phyloP scores from a whole-genome alignment of 164 flowering plant genomes.

The Aristolochia fimbriata region DNA sequence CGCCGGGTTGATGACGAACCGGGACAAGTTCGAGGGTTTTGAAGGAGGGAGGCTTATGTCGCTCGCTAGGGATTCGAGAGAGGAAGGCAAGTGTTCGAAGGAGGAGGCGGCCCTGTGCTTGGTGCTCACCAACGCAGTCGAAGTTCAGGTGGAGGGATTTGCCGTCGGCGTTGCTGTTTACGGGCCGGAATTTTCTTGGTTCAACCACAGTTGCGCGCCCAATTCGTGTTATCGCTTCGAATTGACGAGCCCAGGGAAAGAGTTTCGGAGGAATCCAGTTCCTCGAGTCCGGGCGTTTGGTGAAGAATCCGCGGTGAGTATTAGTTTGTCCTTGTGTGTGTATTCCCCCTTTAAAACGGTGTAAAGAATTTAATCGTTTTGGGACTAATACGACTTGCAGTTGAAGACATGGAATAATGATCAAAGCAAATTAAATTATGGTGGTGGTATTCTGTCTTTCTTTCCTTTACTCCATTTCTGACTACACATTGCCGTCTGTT shows the following conservation, averaged over 20 bases:
- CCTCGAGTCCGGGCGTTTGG: not conserved
- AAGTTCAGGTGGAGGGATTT: conserved; percentile 36
- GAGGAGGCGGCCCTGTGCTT: conserved; percentile 39
- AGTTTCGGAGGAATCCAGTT: not conserved
- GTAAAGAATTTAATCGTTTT: not conserved
- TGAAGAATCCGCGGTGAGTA: not conserved
- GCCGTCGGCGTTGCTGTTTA: conserved; percentile 48
- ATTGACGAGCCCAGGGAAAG: not conserved
- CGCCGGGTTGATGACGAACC: conserved; percentile 43
- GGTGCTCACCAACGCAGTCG: conserved; percentile 66
- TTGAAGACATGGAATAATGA: conserved; percentile 8
- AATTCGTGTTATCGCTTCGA: conserved; percentile 50
- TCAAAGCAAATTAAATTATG: conserved; percentile 8
- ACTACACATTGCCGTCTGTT: too few species aligned
- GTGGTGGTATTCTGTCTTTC: conserved; percentile 5
- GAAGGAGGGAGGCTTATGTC: conserved; percentile 29
- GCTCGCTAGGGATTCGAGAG: conserved; percentile 20
- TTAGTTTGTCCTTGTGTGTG: not conserved
- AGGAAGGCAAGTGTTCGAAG: conserved; percentile 11
- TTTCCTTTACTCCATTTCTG: not conserved
- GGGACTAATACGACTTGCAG: conserved; percentile 11
- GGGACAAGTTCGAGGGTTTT: conserved; percentile 14
- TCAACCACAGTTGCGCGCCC: conserved; percentile 78
- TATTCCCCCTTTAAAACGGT: not conserved
- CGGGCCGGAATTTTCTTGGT: conserved; percentile 53